Conservation (phyloP, 805 yeast species). For the Candida adriatica region DNA sequence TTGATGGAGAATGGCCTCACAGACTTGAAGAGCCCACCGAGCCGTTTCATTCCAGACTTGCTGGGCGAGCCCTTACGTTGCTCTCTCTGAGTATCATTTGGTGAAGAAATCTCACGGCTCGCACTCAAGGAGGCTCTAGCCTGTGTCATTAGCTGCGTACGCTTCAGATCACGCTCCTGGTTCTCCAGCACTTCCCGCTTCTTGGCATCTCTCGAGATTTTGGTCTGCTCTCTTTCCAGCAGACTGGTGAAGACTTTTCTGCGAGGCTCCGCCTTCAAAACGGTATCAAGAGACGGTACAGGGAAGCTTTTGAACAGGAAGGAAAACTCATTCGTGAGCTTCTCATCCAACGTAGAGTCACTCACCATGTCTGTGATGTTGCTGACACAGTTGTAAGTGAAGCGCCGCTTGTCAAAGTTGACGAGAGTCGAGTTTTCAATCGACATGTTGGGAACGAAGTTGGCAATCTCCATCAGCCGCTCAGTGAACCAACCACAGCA, state of each 20-base stretch:
- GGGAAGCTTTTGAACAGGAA: conserved; percentile 36
- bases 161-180: conserved; percentile 32
- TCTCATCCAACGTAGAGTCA: conserved; percentile 30
- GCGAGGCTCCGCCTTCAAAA: conserved; percentile 34
- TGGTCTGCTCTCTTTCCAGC: conserved; percentile 42
- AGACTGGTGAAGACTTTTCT: conserved; percentile 38
- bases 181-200: conserved; percentile 33
- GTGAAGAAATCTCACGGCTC: conserved; percentile 10
- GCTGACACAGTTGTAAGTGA: conserved; percentile 53
- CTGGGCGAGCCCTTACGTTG: conserved; percentile 16
- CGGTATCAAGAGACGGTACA: conserved; percentile 30
- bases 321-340: conserved; percentile 34
- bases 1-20: conserved; percentile 56
- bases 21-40: conserved; percentile 52
- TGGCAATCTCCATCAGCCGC: conserved; percentile 67
- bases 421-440: conserved; percentile 56
- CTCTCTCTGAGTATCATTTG: conserved; percentile 10
- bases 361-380: conserved; percentile 40
- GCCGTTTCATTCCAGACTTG: conserved; percentile 30
- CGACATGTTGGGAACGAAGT: conserved; percentile 74
- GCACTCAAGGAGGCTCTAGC: conserved; percentile 18
- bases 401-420: conserved; percentile 81
- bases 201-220: conserved; percentile 44
- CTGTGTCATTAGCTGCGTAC: conserved; percentile 25
- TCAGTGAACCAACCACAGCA: conserved; percentile 91